These are phyloP conservation scores for Blepharisma stoltei DNA, from an alignment of 73 alveolate species.

Conservation along the genomic window DNA sequence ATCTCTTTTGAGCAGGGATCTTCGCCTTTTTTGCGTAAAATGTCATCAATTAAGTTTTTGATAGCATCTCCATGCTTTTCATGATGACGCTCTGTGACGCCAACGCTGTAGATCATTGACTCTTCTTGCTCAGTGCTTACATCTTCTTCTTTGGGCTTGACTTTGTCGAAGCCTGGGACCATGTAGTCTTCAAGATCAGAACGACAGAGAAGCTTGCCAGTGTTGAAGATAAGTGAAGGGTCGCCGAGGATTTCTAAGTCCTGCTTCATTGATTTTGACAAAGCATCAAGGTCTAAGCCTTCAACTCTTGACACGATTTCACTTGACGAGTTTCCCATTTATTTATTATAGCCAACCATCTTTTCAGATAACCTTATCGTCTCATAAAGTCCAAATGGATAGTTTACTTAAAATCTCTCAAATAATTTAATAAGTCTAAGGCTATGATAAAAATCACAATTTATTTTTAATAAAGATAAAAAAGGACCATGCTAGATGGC, in stretches of 20 bases:
- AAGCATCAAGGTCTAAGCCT: not conserved
- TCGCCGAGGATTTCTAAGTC: slow-evolving; percentile 17
- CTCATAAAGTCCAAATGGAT: too few relatives aligned
- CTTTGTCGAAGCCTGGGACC: not conserved
- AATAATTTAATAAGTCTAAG: too few relatives aligned
- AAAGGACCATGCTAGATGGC: too few relatives aligned
- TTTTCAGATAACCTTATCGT: too few relatives aligned
- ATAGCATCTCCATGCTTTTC: not conserved
- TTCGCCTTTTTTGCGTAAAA: not conserved
- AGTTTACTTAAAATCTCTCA: too few relatives aligned
- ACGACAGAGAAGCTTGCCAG: slow-evolving; percentile 1
- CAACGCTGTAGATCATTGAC: not conserved
- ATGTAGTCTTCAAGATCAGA: slow-evolving; percentile 2
- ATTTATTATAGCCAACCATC: not conserved
- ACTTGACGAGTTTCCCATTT: slow-evolving; percentile 28
- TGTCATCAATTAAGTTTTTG: not conserved
- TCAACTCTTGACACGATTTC: slow-evolving; percentile 16
- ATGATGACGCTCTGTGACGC: not conserved
- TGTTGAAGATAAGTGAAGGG: not conserved
- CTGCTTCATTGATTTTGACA: not conserved
- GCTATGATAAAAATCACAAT: too few relatives aligned
- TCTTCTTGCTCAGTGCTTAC: slow-evolving; percentile 13
- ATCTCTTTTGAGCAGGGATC: slow-evolving; percentile 3
- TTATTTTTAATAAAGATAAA: too few relatives aligned
- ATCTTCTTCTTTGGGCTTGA: not conserved